Evolutionary conservation across 345 rosid genomes (phyloP), one percentile per base, ranked within the genome.

Genomic region (Populus deltoides): DNA sequence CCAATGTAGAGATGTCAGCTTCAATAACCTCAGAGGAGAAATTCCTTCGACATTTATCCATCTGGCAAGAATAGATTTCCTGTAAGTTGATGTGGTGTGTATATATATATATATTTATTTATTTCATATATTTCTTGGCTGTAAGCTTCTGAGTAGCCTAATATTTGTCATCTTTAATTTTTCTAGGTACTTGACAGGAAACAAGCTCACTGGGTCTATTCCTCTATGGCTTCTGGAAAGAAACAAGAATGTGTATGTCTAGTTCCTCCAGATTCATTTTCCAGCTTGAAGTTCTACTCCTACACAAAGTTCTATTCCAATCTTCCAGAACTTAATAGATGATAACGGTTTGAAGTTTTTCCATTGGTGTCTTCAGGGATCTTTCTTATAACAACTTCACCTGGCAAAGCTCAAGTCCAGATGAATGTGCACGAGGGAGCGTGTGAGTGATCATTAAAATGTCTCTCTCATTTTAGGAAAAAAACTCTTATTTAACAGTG

Each of bases 301-400:
- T 11, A 7, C 27, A 15, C 57, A 75, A 6, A 39, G 53, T 39
- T 62, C 18, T 51, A 77, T 61, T 41, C 68, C 41, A 41, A 41
- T 41, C 45, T 41, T 12, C 11, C 11, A 5, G 2, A 33, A 20
- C 15, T 25, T 38, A 25, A 63, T 62, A 61, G 62, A 36, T 29
- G 51, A 70, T 51, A 27, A 33, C 29, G 38, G 22, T 24, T 72
- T 27, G 17, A 31, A 49, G 18, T 13, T 38, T 70, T 68, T 36
- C 2, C 11, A 22, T 78, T 53, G 57, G 45, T 86, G 61, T 87
- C 72, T 78, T 72, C 86, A 92, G 97, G 76, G 97, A 94, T 86
- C 79, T 92, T 75, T 92, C 98, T 38, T 84, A 78, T 79, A 94
- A 94, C 78, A 90, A 91, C 80, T 93, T 94, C 78, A 88, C 94